phyloP scores from a whole-genome alignment of 768 basidiomycete species.

The Xerocomus potaroensis region DNA sequence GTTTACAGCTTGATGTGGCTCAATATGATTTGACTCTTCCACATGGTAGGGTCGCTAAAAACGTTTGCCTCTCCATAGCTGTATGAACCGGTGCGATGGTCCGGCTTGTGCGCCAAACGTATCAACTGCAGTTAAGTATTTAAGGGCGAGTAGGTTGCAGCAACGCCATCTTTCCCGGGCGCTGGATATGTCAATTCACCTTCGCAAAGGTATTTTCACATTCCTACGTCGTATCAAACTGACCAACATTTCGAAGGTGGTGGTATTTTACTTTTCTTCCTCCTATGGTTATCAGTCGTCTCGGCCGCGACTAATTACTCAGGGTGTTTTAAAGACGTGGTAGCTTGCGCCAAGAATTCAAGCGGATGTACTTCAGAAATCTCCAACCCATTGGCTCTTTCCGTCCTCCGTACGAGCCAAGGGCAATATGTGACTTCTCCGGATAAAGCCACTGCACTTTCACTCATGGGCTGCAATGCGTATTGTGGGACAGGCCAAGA shows the following conservation, averaged over 20 bases:
- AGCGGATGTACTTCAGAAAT: not conserved
- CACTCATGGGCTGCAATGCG: not conserved
- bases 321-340: slow-evolving; percentile 13
- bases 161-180: too few relatives aligned
- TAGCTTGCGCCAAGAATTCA: not conserved
- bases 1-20: too few relatives aligned
- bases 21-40: too few relatives aligned
- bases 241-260: not conserved
- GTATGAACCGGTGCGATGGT: too few relatives aligned
- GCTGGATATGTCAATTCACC: slow-evolving; percentile 3
- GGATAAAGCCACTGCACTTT: slow-evolving; percentile 6
- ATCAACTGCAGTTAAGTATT: too few relatives aligned
- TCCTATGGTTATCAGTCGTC: not conserved
- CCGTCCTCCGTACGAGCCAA: slow-evolving; percentile 5
- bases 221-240: not conserved
- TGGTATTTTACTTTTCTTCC: not conserved
- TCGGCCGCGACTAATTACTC: slow-evolving; percentile 4
- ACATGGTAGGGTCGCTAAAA: too few relatives aligned
- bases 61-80: too few relatives aligned
- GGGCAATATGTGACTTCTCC: not conserved
- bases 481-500: slow-evolving; percentile 10
- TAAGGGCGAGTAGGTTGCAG: too few relatives aligned
- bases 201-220: slow-evolving; percentile 1
- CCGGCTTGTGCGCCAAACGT: too few relatives aligned
- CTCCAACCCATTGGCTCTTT: slow-evolving; percentile 6